Evolutionary conservation across 2,329 filamentous ascomycete genomes (phyloP).

Genomic region (Westerdykella ornata): DNA sequence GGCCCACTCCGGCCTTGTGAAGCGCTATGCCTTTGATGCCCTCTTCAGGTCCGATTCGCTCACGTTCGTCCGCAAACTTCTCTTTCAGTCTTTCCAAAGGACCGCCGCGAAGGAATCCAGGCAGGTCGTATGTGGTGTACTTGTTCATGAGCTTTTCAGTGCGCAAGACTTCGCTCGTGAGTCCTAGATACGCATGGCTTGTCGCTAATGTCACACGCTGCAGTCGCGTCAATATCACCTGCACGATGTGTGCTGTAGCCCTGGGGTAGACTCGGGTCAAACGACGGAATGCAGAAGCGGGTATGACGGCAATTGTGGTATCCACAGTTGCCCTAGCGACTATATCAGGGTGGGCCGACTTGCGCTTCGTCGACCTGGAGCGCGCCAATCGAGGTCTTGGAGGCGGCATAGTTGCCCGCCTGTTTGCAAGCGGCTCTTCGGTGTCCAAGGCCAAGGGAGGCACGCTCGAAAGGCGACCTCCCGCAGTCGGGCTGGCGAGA

Average conservation of each 20-base stretch:
- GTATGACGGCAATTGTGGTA: constrained; percentile 97
- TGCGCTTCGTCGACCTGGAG: constrained; percentile 42
- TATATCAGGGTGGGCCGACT: constrained; percentile 91
- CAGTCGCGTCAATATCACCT: constrained; percentile 90
- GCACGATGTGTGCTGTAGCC: constrained; percentile 93
- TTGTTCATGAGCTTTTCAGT: constrained; percentile 92
- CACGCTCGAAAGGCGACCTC: constrained; percentile 49
- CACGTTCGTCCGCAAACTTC: constrained; percentile 80
- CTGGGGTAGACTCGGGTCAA: constrained; percentile 92
- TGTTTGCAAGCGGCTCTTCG: constrained; percentile 19
- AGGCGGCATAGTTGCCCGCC: constrained; percentile 9
- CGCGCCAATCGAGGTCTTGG: constrained; percentile 13
- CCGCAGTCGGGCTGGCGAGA: constrained; percentile 31
- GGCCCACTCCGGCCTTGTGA: constrained; percentile 66
- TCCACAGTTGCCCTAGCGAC: constrained; percentile 94
- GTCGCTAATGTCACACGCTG: constrained; percentile 93
- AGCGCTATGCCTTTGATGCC: constrained; percentile 88
- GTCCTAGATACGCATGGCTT: constrained; percentile 85
- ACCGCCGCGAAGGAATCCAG: constrained; percentile 79
- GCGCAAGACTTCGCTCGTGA: constrained; percentile 84
- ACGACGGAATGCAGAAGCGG: constrained; percentile 87
- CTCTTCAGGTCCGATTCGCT: constrained; percentile 74
- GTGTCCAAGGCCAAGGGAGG: constrained; percentile 68
- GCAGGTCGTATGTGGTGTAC: constrained; percentile 84
- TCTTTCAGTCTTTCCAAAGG: constrained; percentile 81